A percentile compares a stretch with the other conserved stretches of the same genome.
phyloP scores from a whole-genome alignment of 768 basidiomycete species.

The Lanmaoa rubissima region DNA sequence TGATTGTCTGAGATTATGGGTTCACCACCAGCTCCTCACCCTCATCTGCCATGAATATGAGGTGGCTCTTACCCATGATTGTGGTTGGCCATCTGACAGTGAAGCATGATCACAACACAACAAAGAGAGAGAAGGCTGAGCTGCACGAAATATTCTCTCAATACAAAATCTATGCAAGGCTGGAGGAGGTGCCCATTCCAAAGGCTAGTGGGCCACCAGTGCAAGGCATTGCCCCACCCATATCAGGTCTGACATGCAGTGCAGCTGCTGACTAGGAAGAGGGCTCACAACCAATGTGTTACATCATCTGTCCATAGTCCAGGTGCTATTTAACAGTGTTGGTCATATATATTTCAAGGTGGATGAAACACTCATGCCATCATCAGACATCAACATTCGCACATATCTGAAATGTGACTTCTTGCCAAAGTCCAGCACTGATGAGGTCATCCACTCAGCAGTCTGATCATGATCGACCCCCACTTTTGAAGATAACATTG shows the following conservation, averaged over 20 bases:
- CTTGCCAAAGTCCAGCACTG: too few species aligned
- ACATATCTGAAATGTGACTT: background rate
- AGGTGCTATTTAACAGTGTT: slow-evolving; percentile 9
- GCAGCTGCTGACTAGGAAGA: background rate
- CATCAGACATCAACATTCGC: background rate
- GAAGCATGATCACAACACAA: background rate
- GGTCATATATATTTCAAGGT: slow-evolving; percentile 2
- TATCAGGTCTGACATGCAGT: background rate
- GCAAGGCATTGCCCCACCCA: background rate
- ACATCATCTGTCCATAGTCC: background rate
- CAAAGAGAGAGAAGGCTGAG: background rate
- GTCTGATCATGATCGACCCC: background rate
- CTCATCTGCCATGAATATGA: background rate
- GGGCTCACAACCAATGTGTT: background rate
- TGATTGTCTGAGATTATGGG: background rate
- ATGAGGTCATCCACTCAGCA: background rate
- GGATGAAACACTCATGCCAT: background rate
- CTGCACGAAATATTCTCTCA: background rate
- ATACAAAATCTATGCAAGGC: background rate
- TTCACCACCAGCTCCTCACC: background rate
- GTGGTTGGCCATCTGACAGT: background rate
- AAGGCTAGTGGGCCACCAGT: slow-evolving; percentile 1
- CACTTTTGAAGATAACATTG: background rate
- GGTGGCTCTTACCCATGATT: background rate
- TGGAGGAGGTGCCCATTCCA: background rate